Base-by-base conservation (phyloP, 2,329 filamentous ascomycete genomes). In the Sclerotinia trifoliorum region DNA sequence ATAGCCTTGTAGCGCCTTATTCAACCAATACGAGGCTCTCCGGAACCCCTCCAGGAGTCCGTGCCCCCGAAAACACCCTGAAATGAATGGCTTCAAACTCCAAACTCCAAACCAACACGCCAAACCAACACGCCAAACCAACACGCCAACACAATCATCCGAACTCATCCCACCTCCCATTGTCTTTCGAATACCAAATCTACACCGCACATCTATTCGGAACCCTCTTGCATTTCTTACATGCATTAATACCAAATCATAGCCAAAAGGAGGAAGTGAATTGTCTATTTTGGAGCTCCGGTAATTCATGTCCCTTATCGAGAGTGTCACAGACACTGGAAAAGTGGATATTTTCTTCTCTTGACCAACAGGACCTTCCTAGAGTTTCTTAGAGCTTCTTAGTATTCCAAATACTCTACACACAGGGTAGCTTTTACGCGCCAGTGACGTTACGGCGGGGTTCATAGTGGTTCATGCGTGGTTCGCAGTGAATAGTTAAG, bases 371-470 rank as follows among this genome's bases (percentile, higher is more conserved):
- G 8, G 26, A 48, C 58, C 58, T 62, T 62, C 58, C 58, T 62
- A 62, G 44, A 62, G 29, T 2, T 62, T 62, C 58, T 51, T 62
- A 39, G 44, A 62, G 26, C 19, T 62, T 62, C 58, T 39, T 19
- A 13, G 21, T 62, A 62, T 62, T 62, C 46, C 44, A 51, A 62
- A 62, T 62, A 62, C 58, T 62, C 21, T 35, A 35, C n/a, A 21
- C 57, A 60, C 24, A 46, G 26, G 10, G 19, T 6, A n/a, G 17
- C 42, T 32, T 19, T 61, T 4, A 10, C 49, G 58, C 44, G 17
- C 15, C 8, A 44, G 44, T 62, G 58, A 62, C 58, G 58, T 62
- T 49, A 51, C 49, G 29, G 46, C 21, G 44, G 58, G 58, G 46
- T 62, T 42, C 39, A 42, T 42, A 15, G 39, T 42, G 39, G 39